A percentile compares a stretch with the other conserved stretches of the same genome.
These are phyloP conservation scores for Aspergillus bertholletiae DNA, from an alignment of 495 filamentous ascomycete genomes.

Conservation along the genomic window DNA sequence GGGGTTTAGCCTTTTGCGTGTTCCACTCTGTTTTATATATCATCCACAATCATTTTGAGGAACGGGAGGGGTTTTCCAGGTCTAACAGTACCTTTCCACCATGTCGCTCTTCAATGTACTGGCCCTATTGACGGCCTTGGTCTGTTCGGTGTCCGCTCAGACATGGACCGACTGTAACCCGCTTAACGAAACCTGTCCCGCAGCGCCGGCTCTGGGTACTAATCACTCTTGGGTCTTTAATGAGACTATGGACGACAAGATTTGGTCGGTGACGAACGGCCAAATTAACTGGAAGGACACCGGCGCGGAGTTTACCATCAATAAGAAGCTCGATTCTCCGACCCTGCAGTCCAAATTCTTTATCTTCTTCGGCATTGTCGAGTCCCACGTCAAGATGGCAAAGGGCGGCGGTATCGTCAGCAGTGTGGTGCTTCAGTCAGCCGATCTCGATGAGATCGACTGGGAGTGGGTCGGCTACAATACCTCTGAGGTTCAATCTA, in stretches of 20 bases:
- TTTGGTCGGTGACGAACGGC: constrained; percentile 65
- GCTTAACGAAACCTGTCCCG: constrained; percentile 58
- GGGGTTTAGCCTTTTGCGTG: background rate
- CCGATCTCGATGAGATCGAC: constrained; percentile 92
- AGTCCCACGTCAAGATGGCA: constrained; percentile 67
- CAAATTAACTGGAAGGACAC: constrained; percentile 50
- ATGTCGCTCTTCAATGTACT: constrained; percentile 27
- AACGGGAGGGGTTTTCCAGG: constrained; percentile 7
- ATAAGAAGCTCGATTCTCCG: constrained; percentile 61
- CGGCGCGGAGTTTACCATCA: constrained; percentile 69
- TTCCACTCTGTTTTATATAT: constrained; percentile 1
- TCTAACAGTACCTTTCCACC: constrained; percentile 4
- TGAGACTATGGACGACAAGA: constrained; percentile 42
- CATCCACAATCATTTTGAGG: background rate
- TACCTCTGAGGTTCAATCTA: constrained; percentile 68
- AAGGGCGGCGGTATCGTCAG: constrained; percentile 73
- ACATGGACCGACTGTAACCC: constrained; percentile 63
- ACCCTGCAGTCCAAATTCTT: constrained; percentile 73
- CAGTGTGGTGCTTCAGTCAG: constrained; percentile 83
- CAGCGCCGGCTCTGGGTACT: constrained; percentile 66
- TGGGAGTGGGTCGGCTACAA: constrained; percentile 63
- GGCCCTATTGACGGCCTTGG: constrained; percentile 24
- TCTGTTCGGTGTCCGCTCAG: constrained; percentile 30
- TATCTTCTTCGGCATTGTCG: constrained; percentile 80
- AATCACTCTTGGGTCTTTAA: constrained; percentile 60